Evolutionary conservation across 2,329 filamentous ascomycete genomes (phyloP).

Genomic region (Fusarium nurragi): DNA sequence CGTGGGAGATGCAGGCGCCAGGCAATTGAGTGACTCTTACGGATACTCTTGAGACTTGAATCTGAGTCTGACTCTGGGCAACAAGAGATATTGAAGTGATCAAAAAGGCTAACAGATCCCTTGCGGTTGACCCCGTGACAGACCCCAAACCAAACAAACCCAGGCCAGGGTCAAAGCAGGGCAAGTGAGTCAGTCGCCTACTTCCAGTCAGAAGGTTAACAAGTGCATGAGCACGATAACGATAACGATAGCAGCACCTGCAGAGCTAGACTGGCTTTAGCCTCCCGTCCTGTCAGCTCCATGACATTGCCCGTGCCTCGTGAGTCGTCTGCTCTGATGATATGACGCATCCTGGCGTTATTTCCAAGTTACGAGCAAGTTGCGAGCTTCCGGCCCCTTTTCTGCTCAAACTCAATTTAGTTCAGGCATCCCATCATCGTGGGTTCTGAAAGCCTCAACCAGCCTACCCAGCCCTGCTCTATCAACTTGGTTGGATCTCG

Average conservation of each 20-base stretch:
- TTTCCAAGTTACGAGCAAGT: neutral
- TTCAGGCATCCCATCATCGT: conserved; percentile 5
- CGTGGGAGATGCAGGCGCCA: neutral
- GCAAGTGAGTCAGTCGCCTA: conserved; percentile 19
- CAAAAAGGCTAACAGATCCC: conserved; percentile 20
- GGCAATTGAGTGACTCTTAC: neutral
- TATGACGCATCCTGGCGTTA: conserved; percentile 9
- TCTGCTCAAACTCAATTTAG: conserved; percentile 21
- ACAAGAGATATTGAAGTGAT: neutral
- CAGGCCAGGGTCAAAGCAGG: conserved; percentile 7
- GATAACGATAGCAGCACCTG: neutral
- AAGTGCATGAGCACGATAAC: conserved; percentile 14
- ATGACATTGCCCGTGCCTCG: conserved; percentile 12
- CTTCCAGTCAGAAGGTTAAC: no score
- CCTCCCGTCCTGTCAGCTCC: conserved; percentile 2
- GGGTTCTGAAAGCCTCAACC: neutral
- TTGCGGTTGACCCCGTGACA: conserved; percentile 36
- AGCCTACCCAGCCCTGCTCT: no score
- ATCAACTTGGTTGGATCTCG: no score
- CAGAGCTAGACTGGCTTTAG: conserved; percentile 16
- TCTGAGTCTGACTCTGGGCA: no score
- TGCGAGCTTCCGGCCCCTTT: neutral
- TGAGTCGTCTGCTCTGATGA: conserved; percentile 28
- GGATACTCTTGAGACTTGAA: neutral
- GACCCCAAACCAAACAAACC: conserved; percentile 8